Evolutionary conservation across 2,329 filamentous ascomycete species (phyloP).

Genomic region (Trichoderma simmonsii): DNA sequence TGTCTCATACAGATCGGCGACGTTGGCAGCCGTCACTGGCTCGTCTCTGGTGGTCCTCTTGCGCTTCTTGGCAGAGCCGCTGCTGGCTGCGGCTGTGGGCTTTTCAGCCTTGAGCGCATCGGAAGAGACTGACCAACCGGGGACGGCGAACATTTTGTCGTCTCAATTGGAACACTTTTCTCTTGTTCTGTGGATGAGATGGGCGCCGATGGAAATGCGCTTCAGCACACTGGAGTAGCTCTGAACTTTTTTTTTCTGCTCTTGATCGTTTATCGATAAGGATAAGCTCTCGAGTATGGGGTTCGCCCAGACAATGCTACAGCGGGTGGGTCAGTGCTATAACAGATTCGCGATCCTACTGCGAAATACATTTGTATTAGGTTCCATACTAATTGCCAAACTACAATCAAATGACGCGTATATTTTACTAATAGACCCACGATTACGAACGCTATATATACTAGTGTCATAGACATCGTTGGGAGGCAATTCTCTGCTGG

Average conservation of each 20-base stretch:
- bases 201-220: not conserved
- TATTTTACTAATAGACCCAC: too few relatives aligned
- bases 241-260: slow-evolving; percentile 6
- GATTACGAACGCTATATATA: too few relatives aligned
- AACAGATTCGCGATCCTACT: not conserved
- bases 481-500: not conserved
- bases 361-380: not conserved
- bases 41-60: slow-evolving; percentile 41
- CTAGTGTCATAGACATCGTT: not conserved
- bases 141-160: slow-evolving; percentile 80
- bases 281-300: not conserved
- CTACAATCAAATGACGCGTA: not conserved
- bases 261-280: not conserved
- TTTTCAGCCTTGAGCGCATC: slow-evolving; percentile 69
- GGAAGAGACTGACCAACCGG: slow-evolving; percentile 82
- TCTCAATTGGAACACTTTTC: not conserved
- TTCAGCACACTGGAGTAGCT: not conserved
- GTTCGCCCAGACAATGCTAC: not conserved
- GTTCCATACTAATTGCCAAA: too few relatives aligned
- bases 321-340: not conserved
- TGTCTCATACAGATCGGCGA: slow-evolving; percentile 74
- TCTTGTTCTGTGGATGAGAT: not conserved
- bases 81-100: slow-evolving; percentile 31
- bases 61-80: slow-evolving; percentile 51
- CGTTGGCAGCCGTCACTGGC: slow-evolving; percentile 64